Base-by-base conservation (phyloP, 2,329 filamentous ascomycete species). In the Orbilia quercus region DNA sequence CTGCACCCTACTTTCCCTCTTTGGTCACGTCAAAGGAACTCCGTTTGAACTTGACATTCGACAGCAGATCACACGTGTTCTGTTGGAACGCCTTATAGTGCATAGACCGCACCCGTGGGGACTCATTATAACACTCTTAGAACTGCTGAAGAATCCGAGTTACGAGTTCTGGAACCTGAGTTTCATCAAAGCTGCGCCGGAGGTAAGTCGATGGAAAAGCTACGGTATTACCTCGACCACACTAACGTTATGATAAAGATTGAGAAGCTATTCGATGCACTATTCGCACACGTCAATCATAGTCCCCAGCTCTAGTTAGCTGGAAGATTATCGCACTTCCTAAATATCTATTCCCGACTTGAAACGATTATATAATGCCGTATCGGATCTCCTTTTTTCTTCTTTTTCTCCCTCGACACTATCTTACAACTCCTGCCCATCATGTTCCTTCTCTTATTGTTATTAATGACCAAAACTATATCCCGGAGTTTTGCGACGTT, bases 41-140 rank as follows among this genome's bases (percentile, higher is more conserved):
- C 88, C 90, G 14, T 91, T 95, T 78, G 91, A 94, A 78, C 85
- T 85, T 0, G 90, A 92, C 75, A 89, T 97, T 51, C 91, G 94
- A 36, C 90, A 98, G 82, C 91, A 96, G 80, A 94, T 99, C 69
- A 91, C 92, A 58, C 88, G 94, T 50, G 88, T 97, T 22, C 83
- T 99, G 48, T 84, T 97, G 38, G 95, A 99, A 84, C 88, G 95
- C 53, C 84, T 97, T 50, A 87, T 96, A 71, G 90, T 92, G 20
- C 92, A 91, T 80, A 92, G 93, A 82, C 94, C 94, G 58, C 94
- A 98, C 80, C 94, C 96, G 16, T 98, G 94, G 94, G 96, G 96
- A 11, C 83, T 99, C 45, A 89, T 97, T 80, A 89, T 93, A 75
- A 94, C 92, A 36, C 86, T 96, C 74, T 83, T 95, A 75, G 95